Evolutionary conservation across 805 yeast genomes (phyloP), one percentile per base, ranked within the genome.

Genomic region (Candida insectorum): DNA sequence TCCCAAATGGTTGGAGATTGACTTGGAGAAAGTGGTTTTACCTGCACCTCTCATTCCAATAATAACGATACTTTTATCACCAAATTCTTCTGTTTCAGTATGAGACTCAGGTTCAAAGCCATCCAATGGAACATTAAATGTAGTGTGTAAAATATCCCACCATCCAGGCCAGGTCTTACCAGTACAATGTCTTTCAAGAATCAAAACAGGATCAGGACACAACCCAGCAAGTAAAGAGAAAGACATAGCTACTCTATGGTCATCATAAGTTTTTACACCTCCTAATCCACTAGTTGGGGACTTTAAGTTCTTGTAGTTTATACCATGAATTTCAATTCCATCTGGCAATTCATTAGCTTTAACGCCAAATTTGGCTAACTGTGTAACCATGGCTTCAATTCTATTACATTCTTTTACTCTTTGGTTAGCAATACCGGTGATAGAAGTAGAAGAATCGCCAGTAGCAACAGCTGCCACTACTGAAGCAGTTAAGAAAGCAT

Each of bases 131-230:
- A 76, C 82, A 14, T 78, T 73, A 48, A 93, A 76, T 30, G 71
- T 62, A 31, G 83, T 73, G 54, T 80, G 88, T 43, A 93, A 67
- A 22, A 80, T 74, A 61, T 93, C 98, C 98, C 98, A 93, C 98
- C 98, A 93, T 24, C 97, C 97, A 14, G 98, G 98, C 98, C 98
- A 93, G 0, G 98, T 93, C 65, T 93, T 93, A 37, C 91, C 94
- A 2, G 96, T 94, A 55, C 97, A 87, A 16, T 83, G 76, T 61
- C 97, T 79, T 53, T 91, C 96, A 45, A 81, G 77, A 39, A 93
- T 78, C 43, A 79, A 66, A 1, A 84, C 91, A 1, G 85, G 79
- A 3, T 65, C 68, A 28, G 60, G 54, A 31, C 76, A 73, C 49
- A 85, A 68, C 22, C 95, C 87, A 4, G 96, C 91, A 33, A 93